Conservation (phyloP, 148 eudicot genomes). For the Cornus kousa region DNA sequence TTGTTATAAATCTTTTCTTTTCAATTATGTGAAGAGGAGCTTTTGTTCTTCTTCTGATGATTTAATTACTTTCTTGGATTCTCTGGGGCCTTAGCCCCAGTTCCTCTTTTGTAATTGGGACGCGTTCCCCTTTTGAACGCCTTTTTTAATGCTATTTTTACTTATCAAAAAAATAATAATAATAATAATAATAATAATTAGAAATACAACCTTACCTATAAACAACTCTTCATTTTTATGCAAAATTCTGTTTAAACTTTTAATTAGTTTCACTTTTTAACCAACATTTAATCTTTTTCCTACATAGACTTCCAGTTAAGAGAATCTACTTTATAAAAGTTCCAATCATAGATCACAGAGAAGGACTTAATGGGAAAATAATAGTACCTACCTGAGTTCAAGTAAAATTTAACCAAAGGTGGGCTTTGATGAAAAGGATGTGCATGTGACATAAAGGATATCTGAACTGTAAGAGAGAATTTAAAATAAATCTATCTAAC, state of each 20-base stretch:
- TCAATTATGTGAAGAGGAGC: no score
- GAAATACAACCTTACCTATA: background rate
- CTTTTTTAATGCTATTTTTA: no score
- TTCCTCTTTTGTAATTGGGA: no score
- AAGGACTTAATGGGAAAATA: background rate
- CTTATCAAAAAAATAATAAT: no score
- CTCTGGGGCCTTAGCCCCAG: no score
- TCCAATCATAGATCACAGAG: background rate
- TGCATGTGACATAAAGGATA: background rate
- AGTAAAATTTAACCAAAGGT: background rate
- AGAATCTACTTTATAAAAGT: background rate
- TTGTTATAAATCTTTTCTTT: slow-evolving; percentile 2
- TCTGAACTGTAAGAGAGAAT: background rate
- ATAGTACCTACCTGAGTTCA: background rate
- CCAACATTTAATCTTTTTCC: background rate
- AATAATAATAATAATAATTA: no score
- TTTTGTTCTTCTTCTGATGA: no score
- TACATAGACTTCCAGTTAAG: background rate
- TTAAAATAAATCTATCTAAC: background rate
- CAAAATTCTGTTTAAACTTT: background rate
- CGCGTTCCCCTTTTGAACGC: no score
- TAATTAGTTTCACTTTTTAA: background rate
- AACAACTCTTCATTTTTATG: background rate
- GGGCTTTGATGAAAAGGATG: background rate
- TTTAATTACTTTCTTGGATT: no score